A percentile compares a stretch with the other conserved stretches of the same genome.
phyloP scores from a whole-genome alignment of 2,329 filamentous ascomycete genomes.

The Nannizziopsis barbatae region DNA sequence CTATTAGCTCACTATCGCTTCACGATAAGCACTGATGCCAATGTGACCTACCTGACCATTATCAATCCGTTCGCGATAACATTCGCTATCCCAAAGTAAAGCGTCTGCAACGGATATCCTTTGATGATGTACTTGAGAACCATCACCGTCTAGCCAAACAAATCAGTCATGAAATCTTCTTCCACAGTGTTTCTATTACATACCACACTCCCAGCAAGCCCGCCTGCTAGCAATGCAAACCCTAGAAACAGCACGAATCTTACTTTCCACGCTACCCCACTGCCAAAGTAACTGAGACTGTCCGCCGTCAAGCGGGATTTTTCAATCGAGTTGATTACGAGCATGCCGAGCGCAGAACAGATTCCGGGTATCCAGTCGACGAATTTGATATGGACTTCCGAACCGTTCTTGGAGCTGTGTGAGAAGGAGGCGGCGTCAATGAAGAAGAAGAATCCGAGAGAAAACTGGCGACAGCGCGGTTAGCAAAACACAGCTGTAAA shows the following conservation, averaged over 20 bases:
- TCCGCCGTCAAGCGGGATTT: constrained; percentile 55
- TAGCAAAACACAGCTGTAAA: background rate
- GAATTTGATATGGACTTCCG: constrained; percentile 54
- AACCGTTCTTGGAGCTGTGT: constrained; percentile 50
- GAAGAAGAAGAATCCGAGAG: constrained; percentile 58
- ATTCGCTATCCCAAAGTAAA: constrained; percentile 59
- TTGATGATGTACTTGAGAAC: constrained; percentile 56
- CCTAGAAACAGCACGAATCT: constrained; percentile 57
- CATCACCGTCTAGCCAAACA: constrained; percentile 43
- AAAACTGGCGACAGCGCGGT: constrained; percentile 43
- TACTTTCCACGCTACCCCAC: constrained; percentile 60
- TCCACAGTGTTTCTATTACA: constrained; percentile 19
- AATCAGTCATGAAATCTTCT: background rate
- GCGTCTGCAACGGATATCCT: constrained; percentile 48
- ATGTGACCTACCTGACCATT: constrained; percentile 50
- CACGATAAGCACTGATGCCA: background rate
- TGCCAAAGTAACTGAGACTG: constrained; percentile 53
- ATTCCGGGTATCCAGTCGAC: constrained; percentile 63
- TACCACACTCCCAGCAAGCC: constrained; percentile 54
- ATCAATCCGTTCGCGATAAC: constrained; percentile 53
- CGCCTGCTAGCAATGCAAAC: constrained; percentile 58
- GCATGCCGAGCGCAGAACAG: constrained; percentile 58
- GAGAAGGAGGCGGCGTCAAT: constrained; percentile 56
- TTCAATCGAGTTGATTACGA: constrained; percentile 62
- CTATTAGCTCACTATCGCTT: constrained; percentile 13